Percentiles rank a stretch among this genome's conserved stretches.
phyloP scores from a whole-genome alignment of 169 alveolate species.

The Blepharisma undulans region DNA sequence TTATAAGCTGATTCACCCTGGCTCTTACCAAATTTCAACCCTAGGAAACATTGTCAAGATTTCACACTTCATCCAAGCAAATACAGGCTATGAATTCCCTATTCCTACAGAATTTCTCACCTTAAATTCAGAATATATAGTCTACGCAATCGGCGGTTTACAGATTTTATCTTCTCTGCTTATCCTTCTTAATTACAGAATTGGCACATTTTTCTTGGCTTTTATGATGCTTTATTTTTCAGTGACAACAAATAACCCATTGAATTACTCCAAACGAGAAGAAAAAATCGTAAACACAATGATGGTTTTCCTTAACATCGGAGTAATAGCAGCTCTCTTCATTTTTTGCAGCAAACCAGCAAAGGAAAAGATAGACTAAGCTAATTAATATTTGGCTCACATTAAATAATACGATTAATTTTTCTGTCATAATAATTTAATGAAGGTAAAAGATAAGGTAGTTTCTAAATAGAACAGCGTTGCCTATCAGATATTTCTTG shows the following conservation, averaged over 20 bases:
- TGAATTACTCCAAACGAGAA: not conserved
- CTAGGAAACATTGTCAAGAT: not conserved
- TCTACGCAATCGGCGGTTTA: not conserved
- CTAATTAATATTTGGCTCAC: not conserved
- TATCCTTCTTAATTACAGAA: not conserved
- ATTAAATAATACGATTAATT: not conserved
- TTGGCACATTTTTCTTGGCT: not conserved
- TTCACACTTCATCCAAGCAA: not conserved
- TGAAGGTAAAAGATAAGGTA: not conserved
- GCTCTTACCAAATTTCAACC: not conserved
- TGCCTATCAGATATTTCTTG: not conserved
- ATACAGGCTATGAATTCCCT: not conserved
- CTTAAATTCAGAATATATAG: not conserved
- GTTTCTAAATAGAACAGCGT: not conserved
- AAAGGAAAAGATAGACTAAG: not conserved
- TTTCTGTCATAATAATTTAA: not conserved
- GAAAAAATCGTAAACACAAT: not conserved
- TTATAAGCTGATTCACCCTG: not conserved
- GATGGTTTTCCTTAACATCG: not conserved
- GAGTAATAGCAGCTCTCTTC: not conserved
- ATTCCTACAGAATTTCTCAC: not conserved
- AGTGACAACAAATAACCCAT: not conserved
- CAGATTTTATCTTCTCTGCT: not conserved
- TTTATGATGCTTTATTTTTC: not conserved
- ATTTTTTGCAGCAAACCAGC: not conserved